phyloP scores from a whole-genome alignment of 2,329 filamentous ascomycete species.

The Clonostachys byssicola region DNA sequence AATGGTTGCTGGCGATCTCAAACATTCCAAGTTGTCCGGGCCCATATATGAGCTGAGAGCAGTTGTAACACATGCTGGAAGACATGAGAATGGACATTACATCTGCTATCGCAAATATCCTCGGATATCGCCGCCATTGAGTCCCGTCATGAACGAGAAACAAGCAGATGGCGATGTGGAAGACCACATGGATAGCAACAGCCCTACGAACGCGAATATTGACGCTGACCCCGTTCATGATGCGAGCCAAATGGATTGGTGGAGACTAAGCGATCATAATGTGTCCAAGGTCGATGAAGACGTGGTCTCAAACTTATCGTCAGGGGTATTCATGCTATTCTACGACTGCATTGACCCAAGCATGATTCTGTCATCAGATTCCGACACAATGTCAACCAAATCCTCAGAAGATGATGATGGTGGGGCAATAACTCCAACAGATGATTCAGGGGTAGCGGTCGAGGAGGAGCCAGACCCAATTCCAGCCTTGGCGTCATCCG shows the following conservation, averaged over 20 bases:
- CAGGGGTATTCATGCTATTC: conserved; percentile 93
- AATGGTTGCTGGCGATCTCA: conserved; percentile 61
- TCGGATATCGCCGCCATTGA: conserved; percentile 5
- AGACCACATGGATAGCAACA: too few relatives aligned
- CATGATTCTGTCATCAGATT: conserved; percentile 30
- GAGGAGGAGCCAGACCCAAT: too few relatives aligned
- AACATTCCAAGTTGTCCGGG: conserved; percentile 47
- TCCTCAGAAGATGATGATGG: not conserved
- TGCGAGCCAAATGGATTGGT: conserved; percentile 57
- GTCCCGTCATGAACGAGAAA: conserved; percentile 5
- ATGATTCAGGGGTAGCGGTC: too few relatives aligned
- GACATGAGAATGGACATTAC: conserved; percentile 95
- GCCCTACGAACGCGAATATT: too few relatives aligned
- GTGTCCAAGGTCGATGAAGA: conserved; percentile 72
- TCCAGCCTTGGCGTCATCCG: too few relatives aligned
- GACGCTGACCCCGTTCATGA: too few relatives aligned
- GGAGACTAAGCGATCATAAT: conserved; percentile 84
- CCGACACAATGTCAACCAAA: conserved; percentile 6
- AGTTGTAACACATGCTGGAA: conserved; percentile 82
- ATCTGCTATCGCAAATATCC: conserved; percentile 80
- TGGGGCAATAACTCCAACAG: not conserved
- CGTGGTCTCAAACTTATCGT: conserved; percentile 65
- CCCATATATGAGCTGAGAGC: conserved; percentile 74
- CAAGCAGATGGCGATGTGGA: not conserved
- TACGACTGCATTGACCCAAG: conserved; percentile 71